Evolutionary conservation across 305 asterid genomes (phyloP).

Genomic region (Rubia tinctorum): DNA sequence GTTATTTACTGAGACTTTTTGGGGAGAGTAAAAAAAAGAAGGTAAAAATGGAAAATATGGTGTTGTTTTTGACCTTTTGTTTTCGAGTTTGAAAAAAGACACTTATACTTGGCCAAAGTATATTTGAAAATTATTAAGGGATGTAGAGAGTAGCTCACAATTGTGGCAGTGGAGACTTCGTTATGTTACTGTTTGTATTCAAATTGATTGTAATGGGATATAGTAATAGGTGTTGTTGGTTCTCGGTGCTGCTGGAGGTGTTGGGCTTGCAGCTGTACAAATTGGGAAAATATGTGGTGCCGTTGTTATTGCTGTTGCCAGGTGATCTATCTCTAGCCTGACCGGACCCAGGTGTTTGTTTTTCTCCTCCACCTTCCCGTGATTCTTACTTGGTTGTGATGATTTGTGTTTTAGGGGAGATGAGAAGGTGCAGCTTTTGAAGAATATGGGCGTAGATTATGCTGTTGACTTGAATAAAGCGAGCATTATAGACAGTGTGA

Average conservation of each 20-base stretch:
- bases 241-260: constrained; percentile 99
- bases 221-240: constrained; percentile 66
- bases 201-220: not conserved
- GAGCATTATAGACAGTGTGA: constrained; percentile 60
- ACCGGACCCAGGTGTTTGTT: not conserved
- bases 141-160: not conserved
- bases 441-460: constrained; percentile 86
- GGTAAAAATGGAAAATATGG: not conserved
- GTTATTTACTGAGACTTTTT: not conserved
- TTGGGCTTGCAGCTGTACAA: constrained; percentile 94
- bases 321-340: constrained; percentile 30
- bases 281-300: constrained; percentile 93
- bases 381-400: constrained; percentile 16
- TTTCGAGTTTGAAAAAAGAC: not conserved
- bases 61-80: not conserved
- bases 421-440: constrained; percentile 70
- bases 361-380: not conserved
- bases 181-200: not conserved
- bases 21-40: not conserved
- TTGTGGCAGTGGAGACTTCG: not conserved
- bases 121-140: not conserved
- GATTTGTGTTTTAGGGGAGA: constrained; percentile 52
- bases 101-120: not conserved
- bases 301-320: constrained; percentile 81
- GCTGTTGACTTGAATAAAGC: constrained; percentile 70